A percentile compares a stretch with the other conserved stretches of the same genome.
phyloP scores from a whole-genome alignment of 768 basidiomycete species.

The Cystoderma amianthinum region DNA sequence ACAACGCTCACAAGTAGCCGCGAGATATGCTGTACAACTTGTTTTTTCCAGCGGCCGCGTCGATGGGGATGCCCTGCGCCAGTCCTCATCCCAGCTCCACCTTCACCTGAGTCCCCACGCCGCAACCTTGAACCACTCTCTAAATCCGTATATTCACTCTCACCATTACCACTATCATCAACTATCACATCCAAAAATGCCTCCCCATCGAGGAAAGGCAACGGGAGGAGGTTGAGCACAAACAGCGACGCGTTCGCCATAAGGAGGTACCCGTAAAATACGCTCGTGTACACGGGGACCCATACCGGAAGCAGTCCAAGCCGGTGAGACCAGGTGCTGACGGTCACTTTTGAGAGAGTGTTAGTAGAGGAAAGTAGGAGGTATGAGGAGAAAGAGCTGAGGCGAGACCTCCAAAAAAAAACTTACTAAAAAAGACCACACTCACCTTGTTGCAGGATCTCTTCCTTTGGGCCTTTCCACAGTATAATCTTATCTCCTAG shows the following conservation, averaged over 20 bases:
- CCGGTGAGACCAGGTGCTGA: conserved; percentile 42
- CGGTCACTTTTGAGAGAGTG: conserved; percentile 34
- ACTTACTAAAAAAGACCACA: conserved; percentile 4
- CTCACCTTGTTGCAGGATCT: conserved; percentile 64
- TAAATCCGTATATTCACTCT: too few species aligned
- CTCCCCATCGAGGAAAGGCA: conserved; percentile 66
- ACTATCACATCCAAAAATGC: conserved; percentile 37
- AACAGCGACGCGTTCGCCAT: conserved; percentile 73
- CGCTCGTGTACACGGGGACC: too few species aligned
- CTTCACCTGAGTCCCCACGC: too few species aligned
- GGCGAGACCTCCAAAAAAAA: too few species aligned
- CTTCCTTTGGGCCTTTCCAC: conserved; percentile 66
- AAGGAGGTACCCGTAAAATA: conserved; percentile 38
- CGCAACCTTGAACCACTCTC: too few species aligned
- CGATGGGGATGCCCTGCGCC: too few species aligned
- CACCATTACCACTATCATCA: too few species aligned
- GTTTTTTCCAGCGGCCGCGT: too few species aligned
- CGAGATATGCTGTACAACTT: too few species aligned
- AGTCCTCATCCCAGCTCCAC: too few species aligned
- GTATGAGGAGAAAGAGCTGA: too few species aligned
- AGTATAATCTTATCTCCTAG: conserved; percentile 37
- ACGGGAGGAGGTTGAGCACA: conserved; percentile 76
- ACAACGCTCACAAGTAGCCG: too few species aligned
- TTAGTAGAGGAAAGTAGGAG: conserved; percentile 1
- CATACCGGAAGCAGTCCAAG: conserved; percentile 29